A percentile compares a stretch with the other conserved stretches of the same genome.
Conservation (phyloP, 805 yeast genomes). For the Pichia membranifaciens region DNA sequence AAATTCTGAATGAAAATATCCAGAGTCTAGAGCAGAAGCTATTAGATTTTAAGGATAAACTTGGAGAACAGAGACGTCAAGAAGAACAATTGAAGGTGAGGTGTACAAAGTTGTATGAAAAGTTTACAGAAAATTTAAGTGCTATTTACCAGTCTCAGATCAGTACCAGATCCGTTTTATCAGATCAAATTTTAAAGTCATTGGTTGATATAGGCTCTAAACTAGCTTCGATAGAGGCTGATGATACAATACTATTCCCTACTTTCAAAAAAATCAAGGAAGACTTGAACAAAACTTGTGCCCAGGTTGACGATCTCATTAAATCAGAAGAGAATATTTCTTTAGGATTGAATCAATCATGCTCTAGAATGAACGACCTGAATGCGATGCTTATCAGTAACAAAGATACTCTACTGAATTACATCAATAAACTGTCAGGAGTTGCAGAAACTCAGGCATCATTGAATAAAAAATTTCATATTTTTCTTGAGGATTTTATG, state of each 20-base stretch:
- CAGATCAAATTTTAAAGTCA: conserved; percentile 3
- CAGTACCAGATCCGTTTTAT: neutral
- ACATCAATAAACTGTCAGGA: neutral
- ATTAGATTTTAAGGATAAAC: conserved; percentile 28
- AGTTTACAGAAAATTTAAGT: conserved; percentile 1
- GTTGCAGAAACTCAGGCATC: neutral
- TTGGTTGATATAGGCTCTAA: neutral
- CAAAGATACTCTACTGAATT: neutral
- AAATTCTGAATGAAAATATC: conserved; percentile 10
- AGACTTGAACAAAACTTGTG: neutral
- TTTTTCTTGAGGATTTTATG: neutral
- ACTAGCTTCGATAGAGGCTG: neutral
- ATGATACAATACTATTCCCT: neutral
- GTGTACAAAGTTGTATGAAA: conserved; percentile 2
- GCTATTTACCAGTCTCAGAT: conserved; percentile 3
- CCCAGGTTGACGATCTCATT: neutral
- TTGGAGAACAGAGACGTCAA: conserved; percentile 20
- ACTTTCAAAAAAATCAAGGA: neutral
- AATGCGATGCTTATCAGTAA: neutral
- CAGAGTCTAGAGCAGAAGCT: conserved; percentile 28
- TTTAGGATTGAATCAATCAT: neutral
- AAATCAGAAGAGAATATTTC: neutral
- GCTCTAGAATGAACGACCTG: neutral
- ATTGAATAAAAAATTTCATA: conserved; percentile 1
- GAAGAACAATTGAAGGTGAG: conserved; percentile 12